Conservation (phyloP, 805 yeast genomes). For the Torulaspora gathmanii region DNA sequence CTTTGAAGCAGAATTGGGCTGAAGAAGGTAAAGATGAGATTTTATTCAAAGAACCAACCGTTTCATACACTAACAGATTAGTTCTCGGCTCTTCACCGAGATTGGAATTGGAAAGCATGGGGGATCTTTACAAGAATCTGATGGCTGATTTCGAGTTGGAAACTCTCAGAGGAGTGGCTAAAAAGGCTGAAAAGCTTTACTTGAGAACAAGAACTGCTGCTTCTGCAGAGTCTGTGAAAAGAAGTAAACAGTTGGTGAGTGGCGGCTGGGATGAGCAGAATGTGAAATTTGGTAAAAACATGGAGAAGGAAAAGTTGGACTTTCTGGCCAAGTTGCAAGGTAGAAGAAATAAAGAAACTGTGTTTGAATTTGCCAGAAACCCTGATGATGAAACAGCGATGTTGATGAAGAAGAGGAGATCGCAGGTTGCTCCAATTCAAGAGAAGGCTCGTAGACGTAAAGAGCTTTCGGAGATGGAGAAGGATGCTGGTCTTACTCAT, state of each 20-base stretch:
- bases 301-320: constrained; percentile 65
- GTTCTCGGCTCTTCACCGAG: constrained; percentile 84
- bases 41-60: constrained; percentile 47
- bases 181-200: constrained; percentile 83
- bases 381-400: constrained; percentile 66
- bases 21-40: constrained; percentile 38
- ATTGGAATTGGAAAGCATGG: constrained; percentile 57
- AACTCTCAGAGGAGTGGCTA: constrained; percentile 63
- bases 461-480: constrained; percentile 64
- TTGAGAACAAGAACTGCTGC: constrained; percentile 83
- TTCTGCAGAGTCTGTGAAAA: constrained; percentile 74
- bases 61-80: constrained; percentile 68
- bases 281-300: constrained; percentile 68
- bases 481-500: constrained; percentile 69
- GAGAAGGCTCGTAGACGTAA: constrained; percentile 66
- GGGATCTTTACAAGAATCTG: constrained; percentile 64
- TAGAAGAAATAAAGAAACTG: constrained; percentile 78
- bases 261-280: constrained; percentile 90
- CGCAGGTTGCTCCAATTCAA: constrained; percentile 85
- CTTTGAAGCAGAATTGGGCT: constrained; percentile 46
- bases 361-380: constrained; percentile 76
- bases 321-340: constrained; percentile 69
- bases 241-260: constrained; percentile 71
- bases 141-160: constrained; percentile 66
- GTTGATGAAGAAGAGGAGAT: constrained; percentile 81